These are phyloP conservation scores for Rhodamnia rubescens DNA, from an alignment of 345 rosid species.

Conservation along the genomic window DNA sequence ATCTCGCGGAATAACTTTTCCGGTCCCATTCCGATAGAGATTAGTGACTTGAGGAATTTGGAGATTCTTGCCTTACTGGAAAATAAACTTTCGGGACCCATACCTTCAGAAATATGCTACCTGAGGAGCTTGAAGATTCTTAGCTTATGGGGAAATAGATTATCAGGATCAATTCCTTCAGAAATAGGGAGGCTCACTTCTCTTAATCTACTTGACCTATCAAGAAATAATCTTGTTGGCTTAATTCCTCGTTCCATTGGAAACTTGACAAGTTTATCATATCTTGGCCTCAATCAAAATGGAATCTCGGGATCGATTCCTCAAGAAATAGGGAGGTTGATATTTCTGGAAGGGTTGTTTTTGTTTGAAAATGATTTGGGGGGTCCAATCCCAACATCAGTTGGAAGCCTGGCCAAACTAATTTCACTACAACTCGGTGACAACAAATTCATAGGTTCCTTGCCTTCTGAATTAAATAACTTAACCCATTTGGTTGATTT, in stretches of 20 bases:
- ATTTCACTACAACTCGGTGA: accelerated
- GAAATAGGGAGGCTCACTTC: not conserved
- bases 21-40: not conserved
- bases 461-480: not conserved
- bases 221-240: no score
- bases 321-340: not conserved
- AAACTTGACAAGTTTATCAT: no score
- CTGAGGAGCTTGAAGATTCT: not conserved
- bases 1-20: accelerated
- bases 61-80: accelerated
- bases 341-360: not conserved
- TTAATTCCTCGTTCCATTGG: no score
- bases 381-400: not conserved
- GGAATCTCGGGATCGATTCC: not conserved
- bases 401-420: not conserved
- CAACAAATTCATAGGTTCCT: not conserved
- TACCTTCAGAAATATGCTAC: not conserved
- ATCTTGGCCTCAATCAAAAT: no score
- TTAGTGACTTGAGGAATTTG: not conserved
- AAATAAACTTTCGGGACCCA: accelerated
- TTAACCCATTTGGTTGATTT: accelerated
- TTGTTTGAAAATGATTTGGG: not conserved
- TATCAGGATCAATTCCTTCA: not conserved
- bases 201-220: no score
- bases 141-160: not conserved